Conservation (phyloP, 345 rosid species). For the Eucalyptus erythrocorys region DNA sequence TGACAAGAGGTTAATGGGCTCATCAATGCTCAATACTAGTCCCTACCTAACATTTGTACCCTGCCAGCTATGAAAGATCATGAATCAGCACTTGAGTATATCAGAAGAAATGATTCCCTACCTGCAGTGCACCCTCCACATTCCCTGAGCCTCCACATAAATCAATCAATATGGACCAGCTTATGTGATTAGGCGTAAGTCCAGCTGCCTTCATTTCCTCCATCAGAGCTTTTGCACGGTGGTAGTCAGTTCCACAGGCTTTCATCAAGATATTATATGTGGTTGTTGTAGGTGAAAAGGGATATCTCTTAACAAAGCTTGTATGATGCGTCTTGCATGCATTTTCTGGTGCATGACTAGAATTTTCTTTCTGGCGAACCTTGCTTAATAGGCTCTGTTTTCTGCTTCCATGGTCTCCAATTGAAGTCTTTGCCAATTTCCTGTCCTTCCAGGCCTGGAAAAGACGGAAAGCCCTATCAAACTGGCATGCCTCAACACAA, state of each 20-base stretch:
- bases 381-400: neutral
- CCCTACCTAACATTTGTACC: neutral
- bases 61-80: neutral
- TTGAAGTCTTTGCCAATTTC: conserved; percentile 8
- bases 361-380: neutral
- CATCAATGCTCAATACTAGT: neutral
- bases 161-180: conserved; percentile 84
- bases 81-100: neutral
- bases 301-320: conserved; percentile 28
- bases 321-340: conserved; percentile 17
- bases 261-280: conserved; percentile 77
- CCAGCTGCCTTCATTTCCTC: conserved; percentile 74
- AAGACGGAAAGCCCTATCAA: conserved; percentile 90
- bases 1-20: neutral
- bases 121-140: conserved; percentile 68
- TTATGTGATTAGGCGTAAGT: conserved; percentile 63
- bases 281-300: conserved; percentile 56
- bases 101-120: neutral
- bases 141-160: conserved; percentile 69
- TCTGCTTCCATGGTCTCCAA: conserved; percentile 4
- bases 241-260: conserved; percentile 73
- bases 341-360: neutral
- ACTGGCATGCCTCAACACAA: conserved; percentile 82
- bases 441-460: conserved; percentile 54
- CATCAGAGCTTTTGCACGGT: conserved; percentile 60